A percentile compares a stretch with the other conserved stretches of the same genome.
Evolutionary conservation across 495 filamentous ascomycete genomes (phyloP).

Genomic region (Ascodesmis nigricans): DNA sequence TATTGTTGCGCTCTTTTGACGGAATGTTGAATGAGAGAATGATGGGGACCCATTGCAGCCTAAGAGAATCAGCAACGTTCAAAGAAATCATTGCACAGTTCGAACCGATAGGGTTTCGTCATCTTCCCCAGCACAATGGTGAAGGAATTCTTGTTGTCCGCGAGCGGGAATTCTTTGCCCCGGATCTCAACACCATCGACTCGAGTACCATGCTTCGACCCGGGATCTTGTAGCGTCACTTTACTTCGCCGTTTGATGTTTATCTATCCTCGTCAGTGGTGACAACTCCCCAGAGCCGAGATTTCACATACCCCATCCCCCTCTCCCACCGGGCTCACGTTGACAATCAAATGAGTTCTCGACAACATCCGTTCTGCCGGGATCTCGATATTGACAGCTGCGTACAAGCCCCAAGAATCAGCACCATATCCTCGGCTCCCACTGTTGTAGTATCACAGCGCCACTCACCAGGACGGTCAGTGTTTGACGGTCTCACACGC

Average conservation of each 20-base stretch:
- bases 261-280: constrained; percentile 23
- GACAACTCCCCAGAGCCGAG: constrained; percentile 2
- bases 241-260: constrained; percentile 39
- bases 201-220: constrained; percentile 57
- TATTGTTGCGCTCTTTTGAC: constrained; percentile 46
- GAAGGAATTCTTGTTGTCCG: constrained; percentile 32
- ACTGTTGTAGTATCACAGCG: too few relatives aligned
- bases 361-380: constrained; percentile 56
- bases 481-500: constrained; percentile 33
- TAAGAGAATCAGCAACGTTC: not conserved
- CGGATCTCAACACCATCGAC: constrained; percentile 50
- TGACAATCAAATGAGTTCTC: constrained; percentile 66
- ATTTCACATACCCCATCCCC: constrained; percentile 46
- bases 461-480: too few relatives aligned
- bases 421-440: too few relatives aligned
- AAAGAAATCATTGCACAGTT: too few relatives aligned
- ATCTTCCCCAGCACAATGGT: constrained; percentile 50
- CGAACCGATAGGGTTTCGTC: constrained; percentile 30
- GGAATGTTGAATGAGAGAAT: constrained; percentile 64
- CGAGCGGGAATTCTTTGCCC: constrained; percentile 30
- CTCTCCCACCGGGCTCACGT: constrained; percentile 39
- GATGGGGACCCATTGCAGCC: constrained; percentile 47
- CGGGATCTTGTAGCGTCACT: constrained; percentile 43
- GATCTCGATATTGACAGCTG: too few relatives aligned
- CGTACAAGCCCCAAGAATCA: too few relatives aligned